phyloP scores from a whole-genome alignment of 305 asterid genomes.

The Striga hermonthica region DNA sequence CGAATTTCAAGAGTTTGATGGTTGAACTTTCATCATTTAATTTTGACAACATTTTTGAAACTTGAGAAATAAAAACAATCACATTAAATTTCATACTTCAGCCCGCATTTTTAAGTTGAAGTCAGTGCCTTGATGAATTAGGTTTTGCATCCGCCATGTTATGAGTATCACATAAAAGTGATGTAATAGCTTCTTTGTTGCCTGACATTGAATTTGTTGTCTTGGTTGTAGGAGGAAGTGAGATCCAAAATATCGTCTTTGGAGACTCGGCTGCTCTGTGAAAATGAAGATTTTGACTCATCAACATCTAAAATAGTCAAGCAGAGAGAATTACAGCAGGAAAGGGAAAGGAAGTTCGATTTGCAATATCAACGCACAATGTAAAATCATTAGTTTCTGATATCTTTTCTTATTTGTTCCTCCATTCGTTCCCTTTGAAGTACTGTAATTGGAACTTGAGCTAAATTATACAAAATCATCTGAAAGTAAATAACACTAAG shows the following conservation, averaged over 20 bases:
- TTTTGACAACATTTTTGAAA: constrained; percentile 8
- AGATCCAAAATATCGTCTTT: constrained; percentile 61
- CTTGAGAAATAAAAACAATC: not conserved
- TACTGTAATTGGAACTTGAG: constrained; percentile 18
- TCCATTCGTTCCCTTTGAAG: constrained; percentile 6
- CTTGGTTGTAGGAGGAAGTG: constrained; percentile 63
- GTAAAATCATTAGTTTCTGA: constrained; percentile 43
- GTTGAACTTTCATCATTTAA: constrained; percentile 17
- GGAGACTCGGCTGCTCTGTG: constrained; percentile 52
- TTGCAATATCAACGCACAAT: constrained; percentile 71
- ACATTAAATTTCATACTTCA: constrained; percentile 1
- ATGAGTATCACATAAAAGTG: constrained; percentile 7
- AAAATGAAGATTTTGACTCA: constrained; percentile 50
- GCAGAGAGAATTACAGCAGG: constrained; percentile 51
- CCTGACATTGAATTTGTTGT: constrained; percentile 26
- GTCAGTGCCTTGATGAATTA: constrained; percentile 11
- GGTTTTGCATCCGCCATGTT: constrained; percentile 15
- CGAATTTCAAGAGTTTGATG: constrained; percentile 9
- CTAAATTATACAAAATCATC: constrained; percentile 3
- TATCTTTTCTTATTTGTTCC: not conserved
- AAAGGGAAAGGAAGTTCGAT: constrained; percentile 64
- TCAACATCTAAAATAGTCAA: constrained; percentile 43
- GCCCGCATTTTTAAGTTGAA: constrained; percentile 1
- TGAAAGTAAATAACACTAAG: not conserved
- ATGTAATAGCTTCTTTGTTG: constrained; percentile 21